Percentiles rank a stretch among this genome's conserved stretches.
Evolutionary conservation across 1,139 yeast species (phyloP).

Genomic region (Lodderomyces margitis): DNA sequence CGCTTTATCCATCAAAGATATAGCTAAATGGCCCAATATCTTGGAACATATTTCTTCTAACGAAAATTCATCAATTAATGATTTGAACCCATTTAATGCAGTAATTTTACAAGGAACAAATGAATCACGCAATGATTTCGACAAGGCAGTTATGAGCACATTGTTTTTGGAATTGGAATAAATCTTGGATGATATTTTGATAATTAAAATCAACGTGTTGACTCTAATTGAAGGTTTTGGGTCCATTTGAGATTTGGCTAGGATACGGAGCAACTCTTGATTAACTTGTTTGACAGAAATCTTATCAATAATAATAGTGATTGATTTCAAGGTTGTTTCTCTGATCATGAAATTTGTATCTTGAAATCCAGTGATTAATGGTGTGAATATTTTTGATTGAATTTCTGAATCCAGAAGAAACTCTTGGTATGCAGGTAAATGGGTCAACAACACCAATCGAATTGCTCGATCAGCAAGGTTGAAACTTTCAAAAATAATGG

Average conservation of each 20-base stretch:
- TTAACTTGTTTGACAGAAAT: slow-evolving; percentile 80
- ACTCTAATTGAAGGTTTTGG: slow-evolving; percentile 81
- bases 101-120: slow-evolving; percentile 75
- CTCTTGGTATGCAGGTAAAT: slow-evolving; percentile 55
- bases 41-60: slow-evolving; percentile 78
- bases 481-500: slow-evolving; percentile 63
- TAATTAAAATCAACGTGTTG: slow-evolving; percentile 75
- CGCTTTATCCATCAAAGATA: slow-evolving; percentile 74
- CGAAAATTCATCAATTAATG: slow-evolving; percentile 62
- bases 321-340: slow-evolving; percentile 75
- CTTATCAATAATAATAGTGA: slow-evolving; percentile 61
- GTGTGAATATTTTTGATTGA: slow-evolving; percentile 66
- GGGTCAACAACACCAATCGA: slow-evolving; percentile 64
- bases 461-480: slow-evolving; percentile 72
- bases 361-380: slow-evolving; percentile 72
- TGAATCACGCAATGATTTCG: slow-evolving; percentile 79
- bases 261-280: slow-evolving; percentile 73
- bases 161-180: slow-evolving; percentile 59
- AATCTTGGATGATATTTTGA: slow-evolving; percentile 65
- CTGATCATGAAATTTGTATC: slow-evolving; percentile 82
- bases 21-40: slow-evolving; percentile 83
- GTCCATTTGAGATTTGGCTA: slow-evolving; percentile 89
- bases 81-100: slow-evolving; percentile 72
- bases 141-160: slow-evolving; percentile 83
- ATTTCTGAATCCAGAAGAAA: slow-evolving; percentile 59